Conservation (phyloP, 192 early-diverging fungal species). For the Coemansia sp. region DNA sequence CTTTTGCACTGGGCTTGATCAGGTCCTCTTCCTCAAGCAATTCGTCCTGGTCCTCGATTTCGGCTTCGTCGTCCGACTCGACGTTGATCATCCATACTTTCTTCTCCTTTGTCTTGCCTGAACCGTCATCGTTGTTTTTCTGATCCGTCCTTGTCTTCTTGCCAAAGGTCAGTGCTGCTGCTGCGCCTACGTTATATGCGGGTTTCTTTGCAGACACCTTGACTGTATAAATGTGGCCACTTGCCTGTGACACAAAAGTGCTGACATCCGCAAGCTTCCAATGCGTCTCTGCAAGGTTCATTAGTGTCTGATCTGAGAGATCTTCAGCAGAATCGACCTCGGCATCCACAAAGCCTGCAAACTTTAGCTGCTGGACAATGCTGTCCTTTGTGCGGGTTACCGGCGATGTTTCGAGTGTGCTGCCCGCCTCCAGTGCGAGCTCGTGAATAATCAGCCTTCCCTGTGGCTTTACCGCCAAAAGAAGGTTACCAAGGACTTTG, state of each 20-base stretch:
- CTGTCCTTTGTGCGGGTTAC: slow-evolving; percentile 61
- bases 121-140: slow-evolving; percentile 26
- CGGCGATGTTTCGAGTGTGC: slow-evolving; percentile 48
- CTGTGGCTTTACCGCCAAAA: slow-evolving; percentile 66
- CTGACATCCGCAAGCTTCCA: slow-evolving; percentile 62
- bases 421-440: slow-evolving; percentile 59
- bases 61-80: slow-evolving; percentile 77
- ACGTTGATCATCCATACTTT: slow-evolving; percentile 76
- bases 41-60: slow-evolving; percentile 85
- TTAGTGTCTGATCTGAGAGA: slow-evolving; percentile 56
- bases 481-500: slow-evolving; percentile 62
- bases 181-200: slow-evolving; percentile 83
- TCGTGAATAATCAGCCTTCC: slow-evolving; percentile 72
- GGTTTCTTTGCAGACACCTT: slow-evolving; percentile 72
- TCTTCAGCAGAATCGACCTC: slow-evolving; percentile 33
- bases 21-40: slow-evolving; percentile 85
- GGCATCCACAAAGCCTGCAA: slow-evolving; percentile 84
- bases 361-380: slow-evolving; percentile 71
- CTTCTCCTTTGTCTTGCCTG: slow-evolving; percentile 46
- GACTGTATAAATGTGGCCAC: slow-evolving; percentile 38
- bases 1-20: slow-evolving; percentile 66
- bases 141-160: slow-evolving; percentile 63
- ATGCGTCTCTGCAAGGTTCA: slow-evolving; percentile 50
- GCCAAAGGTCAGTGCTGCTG: slow-evolving; percentile 77
- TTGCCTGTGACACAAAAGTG: slow-evolving; percentile 48